Conservation (phyloP, 2,329 filamentous ascomycete genomes). For the Colletotrichum sansevieriae region DNA sequence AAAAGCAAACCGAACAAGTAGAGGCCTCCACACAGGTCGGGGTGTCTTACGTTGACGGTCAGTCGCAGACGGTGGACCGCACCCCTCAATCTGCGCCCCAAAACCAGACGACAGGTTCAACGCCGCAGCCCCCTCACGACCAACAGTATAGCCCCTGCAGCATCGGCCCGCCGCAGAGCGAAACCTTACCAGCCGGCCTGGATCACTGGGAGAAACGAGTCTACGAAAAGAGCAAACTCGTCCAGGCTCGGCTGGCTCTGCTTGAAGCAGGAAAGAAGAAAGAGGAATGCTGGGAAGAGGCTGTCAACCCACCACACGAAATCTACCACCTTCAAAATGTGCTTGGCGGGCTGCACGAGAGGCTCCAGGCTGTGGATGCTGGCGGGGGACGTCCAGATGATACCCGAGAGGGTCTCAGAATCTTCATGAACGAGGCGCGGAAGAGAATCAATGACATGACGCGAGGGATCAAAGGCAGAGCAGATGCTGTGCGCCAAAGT, state of each 20-base stretch:
- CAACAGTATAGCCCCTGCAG: no score
- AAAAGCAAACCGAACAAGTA: no score
- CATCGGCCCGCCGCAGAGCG: not conserved
- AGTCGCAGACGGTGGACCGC: no score
- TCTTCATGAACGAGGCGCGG: not conserved
- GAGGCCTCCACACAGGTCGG: no score
- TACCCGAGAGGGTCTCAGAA: not conserved
- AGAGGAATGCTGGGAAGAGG: not conserved
- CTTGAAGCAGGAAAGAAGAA: not conserved
- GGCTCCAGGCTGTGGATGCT: not conserved
- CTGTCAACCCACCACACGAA: not conserved
- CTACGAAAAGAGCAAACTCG: not conserved
- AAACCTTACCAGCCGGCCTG: not conserved
- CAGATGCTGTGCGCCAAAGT: not conserved
- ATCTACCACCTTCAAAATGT: not conserved
- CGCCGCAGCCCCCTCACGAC: no score
- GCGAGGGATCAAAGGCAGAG: not conserved
- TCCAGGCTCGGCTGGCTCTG: not conserved
- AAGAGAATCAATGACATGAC: not conserved
- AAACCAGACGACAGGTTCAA: no score
- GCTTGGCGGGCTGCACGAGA: not conserved
- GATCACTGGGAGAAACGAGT: not conserved
- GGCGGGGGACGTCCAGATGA: not conserved
- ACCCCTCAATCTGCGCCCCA: no score
- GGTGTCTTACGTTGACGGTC: no score